These are phyloP conservation scores for Aspergillus ochraceoroseus DNA, from an alignment of 2,329 filamentous ascomycete genomes.

Conservation along the genomic window DNA sequence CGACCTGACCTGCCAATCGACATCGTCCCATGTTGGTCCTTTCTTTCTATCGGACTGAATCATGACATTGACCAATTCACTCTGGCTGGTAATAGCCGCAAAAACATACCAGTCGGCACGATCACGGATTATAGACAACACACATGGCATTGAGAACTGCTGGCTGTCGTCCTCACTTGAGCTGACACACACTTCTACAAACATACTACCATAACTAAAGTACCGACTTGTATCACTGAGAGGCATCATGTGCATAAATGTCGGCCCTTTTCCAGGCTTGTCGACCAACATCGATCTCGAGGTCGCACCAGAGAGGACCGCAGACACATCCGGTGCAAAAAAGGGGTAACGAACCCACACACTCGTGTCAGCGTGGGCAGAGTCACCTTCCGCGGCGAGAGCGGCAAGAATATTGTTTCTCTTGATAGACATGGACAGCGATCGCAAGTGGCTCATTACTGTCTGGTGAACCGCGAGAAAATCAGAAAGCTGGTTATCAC, in stretches of 20 bases:
- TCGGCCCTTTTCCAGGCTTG: constrained; percentile 43
- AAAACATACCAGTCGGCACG: constrained; percentile 65
- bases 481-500: constrained; percentile 45
- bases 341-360: constrained; percentile 77
- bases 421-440: constrained; percentile 76
- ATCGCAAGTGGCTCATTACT: constrained; percentile 62
- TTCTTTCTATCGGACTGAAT: constrained; percentile 64
- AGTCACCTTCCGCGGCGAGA: constrained; percentile 55
- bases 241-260: constrained; percentile 65
- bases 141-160: constrained; percentile 66
- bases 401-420: constrained; percentile 71
- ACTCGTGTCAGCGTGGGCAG: constrained; percentile 71
- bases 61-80: constrained; percentile 66
- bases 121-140: constrained; percentile 69
- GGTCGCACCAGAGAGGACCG: constrained; percentile 60
- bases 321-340: constrained; percentile 65
- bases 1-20: constrained; percentile 69
- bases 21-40: constrained; percentile 73
- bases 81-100: constrained; percentile 73
- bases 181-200: constrained; percentile 67
- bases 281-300: constrained; percentile 45
- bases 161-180: constrained; percentile 62
- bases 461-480: constrained; percentile 50
- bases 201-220: constrained; percentile 76
- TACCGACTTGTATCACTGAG: constrained; percentile 66